These are phyloP conservation scores for Nothopassalora personata DNA, from an alignment of 2,329 filamentous ascomycete species.

Conservation along the genomic window DNA sequence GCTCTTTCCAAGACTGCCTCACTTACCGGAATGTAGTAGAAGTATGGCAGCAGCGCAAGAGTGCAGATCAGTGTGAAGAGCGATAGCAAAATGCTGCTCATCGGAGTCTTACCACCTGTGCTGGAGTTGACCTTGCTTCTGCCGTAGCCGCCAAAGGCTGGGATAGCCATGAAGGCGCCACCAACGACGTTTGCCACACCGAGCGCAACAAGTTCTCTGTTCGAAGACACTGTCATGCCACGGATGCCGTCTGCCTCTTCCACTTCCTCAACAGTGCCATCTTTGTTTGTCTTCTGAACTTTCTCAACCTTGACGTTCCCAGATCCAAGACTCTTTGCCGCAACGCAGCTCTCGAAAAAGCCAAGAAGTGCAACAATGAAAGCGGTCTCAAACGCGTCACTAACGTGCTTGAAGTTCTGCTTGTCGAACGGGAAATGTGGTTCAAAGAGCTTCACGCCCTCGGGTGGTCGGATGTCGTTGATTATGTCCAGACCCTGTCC, in stretches of 20 bases:
- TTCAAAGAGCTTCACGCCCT: conserved; percentile 59
- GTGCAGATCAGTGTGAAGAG: conserved; percentile 77
- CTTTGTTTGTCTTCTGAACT: conserved; percentile 39
- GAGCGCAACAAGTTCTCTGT: conserved; percentile 86
- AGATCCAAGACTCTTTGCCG: conserved; percentile 78
- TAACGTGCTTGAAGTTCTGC: conserved; percentile 72
- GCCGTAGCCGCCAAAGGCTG: conserved; percentile 92
- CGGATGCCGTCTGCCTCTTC: conserved; percentile 53
- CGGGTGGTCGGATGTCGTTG: conserved; percentile 68
- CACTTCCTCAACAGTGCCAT: conserved; percentile 28
- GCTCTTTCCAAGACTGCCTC: background rate
- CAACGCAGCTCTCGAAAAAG: conserved; percentile 98
- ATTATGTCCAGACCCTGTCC: conserved; percentile 74
- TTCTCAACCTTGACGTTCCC: conserved; percentile 48
- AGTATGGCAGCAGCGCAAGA: conserved; percentile 77
- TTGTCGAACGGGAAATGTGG: conserved; percentile 82
- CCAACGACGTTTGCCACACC: conserved; percentile 88
- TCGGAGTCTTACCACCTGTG: conserved; percentile 85
- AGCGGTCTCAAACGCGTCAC: conserved; percentile 80
- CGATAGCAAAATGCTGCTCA: conserved; percentile 85
- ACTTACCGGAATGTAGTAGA: conserved; percentile 91
- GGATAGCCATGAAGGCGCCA: conserved; percentile 85
- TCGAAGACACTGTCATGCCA: conserved; percentile 78
- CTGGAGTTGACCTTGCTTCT: conserved; percentile 91
- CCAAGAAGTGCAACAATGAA: conserved; percentile 91